Percentiles rank a stretch among this genome's conserved stretches.
These are phyloP conservation scores for Russula emetica DNA, from an alignment of 768 basidiomycete species.

Conservation along the genomic window DNA sequence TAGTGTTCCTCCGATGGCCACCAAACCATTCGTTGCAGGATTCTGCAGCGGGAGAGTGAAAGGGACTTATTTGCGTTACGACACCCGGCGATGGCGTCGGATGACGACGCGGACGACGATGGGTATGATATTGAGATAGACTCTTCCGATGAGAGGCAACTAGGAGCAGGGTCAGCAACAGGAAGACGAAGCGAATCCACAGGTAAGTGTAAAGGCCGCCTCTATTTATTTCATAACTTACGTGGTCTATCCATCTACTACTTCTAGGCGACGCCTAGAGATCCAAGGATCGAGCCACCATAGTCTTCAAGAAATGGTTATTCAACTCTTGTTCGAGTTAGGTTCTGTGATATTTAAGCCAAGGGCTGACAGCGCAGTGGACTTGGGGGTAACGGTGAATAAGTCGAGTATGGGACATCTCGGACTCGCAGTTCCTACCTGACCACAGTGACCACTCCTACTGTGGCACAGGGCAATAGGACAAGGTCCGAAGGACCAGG, in stretches of 20 bases:
- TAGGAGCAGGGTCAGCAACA: not conserved
- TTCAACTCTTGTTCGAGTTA: not conserved
- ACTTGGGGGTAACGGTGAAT: not conserved
- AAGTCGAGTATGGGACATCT: no score
- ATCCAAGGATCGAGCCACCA: not conserved
- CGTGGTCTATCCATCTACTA: not conserved
- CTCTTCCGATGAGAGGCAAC: not conserved
- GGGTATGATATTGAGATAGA: slow-evolving; percentile 22
- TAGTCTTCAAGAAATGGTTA: slow-evolving; percentile 5
- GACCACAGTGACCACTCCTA: no score
- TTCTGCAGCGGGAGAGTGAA: slow-evolving; percentile 54
- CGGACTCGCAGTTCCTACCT: no score
- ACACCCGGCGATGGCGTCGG: slow-evolving; percentile 36
- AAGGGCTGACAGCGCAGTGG: not conserved
- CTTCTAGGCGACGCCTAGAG: not conserved
- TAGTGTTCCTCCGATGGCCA: slow-evolving; percentile 17
- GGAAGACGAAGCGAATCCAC: not conserved
- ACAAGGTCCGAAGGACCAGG: not conserved
- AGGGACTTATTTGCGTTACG: slow-evolving; percentile 52
- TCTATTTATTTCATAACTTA: not conserved
- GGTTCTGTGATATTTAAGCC: not conserved
- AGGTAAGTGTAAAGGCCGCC: not conserved
- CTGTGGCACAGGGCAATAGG: no score
- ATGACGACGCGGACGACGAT: slow-evolving; percentile 34
- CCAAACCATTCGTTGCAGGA: slow-evolving; percentile 38